Percentiles rank a stretch among this genome's conserved stretches.
These are phyloP conservation scores for Catunica adiposa DNA, from an alignment of 2,329 filamentous ascomycete species.

Conservation along the genomic window DNA sequence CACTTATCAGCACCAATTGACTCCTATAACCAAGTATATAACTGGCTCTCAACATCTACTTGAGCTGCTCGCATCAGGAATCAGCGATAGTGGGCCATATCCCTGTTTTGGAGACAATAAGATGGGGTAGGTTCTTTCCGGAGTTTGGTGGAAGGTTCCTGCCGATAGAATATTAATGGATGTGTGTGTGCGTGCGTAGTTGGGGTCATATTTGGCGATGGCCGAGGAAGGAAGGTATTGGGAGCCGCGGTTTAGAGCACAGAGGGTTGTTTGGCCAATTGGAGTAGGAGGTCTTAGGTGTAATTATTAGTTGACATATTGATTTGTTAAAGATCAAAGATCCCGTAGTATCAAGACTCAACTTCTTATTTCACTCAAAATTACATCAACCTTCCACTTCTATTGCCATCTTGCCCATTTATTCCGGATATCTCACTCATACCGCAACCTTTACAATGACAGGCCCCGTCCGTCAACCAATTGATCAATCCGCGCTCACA, in stretches of 20 bases:
- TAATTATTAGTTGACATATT: neutral
- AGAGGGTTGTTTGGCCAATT: too few relatives aligned
- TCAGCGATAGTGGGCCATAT: neutral
- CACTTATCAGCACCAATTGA: too few relatives aligned
- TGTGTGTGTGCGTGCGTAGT: too few relatives aligned
- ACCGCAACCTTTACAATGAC: constrained; percentile 41
- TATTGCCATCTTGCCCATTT: neutral
- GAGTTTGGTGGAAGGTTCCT: neutral
- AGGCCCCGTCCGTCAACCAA: constrained; percentile 74
- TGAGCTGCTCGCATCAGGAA: neutral
- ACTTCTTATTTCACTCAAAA: neutral
- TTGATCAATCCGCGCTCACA: constrained; percentile 66
- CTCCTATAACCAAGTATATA: too few relatives aligned
- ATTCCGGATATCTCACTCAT: neutral
- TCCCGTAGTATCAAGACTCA: too few relatives aligned
- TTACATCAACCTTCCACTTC: neutral
- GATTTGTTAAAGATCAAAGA: neutral
- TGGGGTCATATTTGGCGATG: too few relatives aligned
- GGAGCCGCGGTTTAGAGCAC: neutral
- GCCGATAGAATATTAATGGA: neutral
- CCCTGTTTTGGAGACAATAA: neutral
- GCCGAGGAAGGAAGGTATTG: too few relatives aligned
- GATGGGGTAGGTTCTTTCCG: neutral
- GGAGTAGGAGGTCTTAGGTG: neutral
- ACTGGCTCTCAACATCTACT: too few relatives aligned